Evolutionary conservation across 257 asterid species (phyloP).

Genomic region (Fraxinus pennsylvanica): DNA sequence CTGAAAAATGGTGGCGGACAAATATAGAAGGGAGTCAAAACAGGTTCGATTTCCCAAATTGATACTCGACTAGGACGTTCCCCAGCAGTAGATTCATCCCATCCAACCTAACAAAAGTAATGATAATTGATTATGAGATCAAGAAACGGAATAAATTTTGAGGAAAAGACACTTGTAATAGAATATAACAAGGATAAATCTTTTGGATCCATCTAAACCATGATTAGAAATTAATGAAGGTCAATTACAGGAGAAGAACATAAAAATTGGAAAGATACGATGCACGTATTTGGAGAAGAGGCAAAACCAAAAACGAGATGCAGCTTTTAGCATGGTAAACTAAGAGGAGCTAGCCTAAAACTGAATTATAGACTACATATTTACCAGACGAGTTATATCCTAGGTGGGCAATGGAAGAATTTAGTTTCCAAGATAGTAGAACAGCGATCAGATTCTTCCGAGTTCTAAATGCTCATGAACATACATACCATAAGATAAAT

Average conservation of each 20-base stretch:
- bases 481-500: background rate
- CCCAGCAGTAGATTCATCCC: slow-evolving; percentile 99
- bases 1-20: slow-evolving; percentile 96
- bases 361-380: background rate
- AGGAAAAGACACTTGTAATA: background rate
- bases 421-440: background rate
- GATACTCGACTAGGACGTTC: slow-evolving; percentile 93
- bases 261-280: background rate
- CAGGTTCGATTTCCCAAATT: slow-evolving; percentile 93
- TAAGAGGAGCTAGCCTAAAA: background rate
- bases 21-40: slow-evolving; percentile 85
- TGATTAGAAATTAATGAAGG: background rate
- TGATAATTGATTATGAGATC: slow-evolving; percentile 9
- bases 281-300: background rate
- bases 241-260: background rate
- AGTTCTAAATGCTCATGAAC: background rate
- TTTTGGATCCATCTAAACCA: slow-evolving; percentile 4
- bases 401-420: background rate
- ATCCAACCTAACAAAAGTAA: slow-evolving; percentile 66
- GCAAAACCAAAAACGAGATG: background rate
- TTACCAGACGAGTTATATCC: background rate
- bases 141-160: background rate
- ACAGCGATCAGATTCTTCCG: background rate
- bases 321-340: background rate
- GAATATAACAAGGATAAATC: background rate